Evolutionary conservation across 129 eudicot species (phyloP).

Genomic region (Logfia minima): DNA sequence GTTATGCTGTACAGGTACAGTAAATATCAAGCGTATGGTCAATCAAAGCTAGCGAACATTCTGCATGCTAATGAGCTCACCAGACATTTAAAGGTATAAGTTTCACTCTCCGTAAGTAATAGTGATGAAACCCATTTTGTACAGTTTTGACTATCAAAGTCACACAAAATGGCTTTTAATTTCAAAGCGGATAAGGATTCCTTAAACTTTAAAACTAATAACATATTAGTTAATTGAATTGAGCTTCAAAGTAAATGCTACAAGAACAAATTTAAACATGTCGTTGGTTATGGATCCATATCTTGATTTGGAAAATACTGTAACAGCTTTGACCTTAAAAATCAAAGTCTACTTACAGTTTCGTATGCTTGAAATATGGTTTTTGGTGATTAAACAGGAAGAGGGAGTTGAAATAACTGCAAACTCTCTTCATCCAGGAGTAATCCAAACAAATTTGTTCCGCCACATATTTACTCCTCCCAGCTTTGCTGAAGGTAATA

Average conservation of each 20-base stretch:
- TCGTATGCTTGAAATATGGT: not conserved
- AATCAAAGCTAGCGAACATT: conserved; percentile 77
- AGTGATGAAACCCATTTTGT: not conserved
- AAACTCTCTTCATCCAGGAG: conserved; percentile 94
- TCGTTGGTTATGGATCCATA: not conserved
- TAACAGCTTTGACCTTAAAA: conserved; percentile 8
- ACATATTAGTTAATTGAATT: not conserved
- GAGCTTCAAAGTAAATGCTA: not conserved
- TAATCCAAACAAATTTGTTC: conserved; percentile 69
- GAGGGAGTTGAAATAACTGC: conserved; percentile 76
- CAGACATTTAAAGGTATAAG: conserved; percentile 57
- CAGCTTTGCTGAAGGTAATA: conserved; percentile 49
- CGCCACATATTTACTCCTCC: conserved; percentile 52
- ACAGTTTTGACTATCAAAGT: conserved; percentile 9
- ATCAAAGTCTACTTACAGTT: not conserved
- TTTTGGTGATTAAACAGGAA: conserved; percentile 37
- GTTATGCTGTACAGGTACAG: conserved; percentile 50
- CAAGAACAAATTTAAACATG: conserved; percentile 8
- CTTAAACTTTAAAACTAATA: not conserved
- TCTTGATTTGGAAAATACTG: not conserved
- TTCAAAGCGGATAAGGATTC: conserved; percentile 2
- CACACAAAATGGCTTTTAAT: not conserved
- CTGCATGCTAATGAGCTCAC: conserved; percentile 73
- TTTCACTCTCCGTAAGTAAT: not conserved
- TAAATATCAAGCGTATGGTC: conserved; percentile 67